Evolutionary conservation across 2,329 filamentous ascomycete species (phyloP), one percentile per base, ranked within the genome.

Genomic region (Emmonsia crescens): DNA sequence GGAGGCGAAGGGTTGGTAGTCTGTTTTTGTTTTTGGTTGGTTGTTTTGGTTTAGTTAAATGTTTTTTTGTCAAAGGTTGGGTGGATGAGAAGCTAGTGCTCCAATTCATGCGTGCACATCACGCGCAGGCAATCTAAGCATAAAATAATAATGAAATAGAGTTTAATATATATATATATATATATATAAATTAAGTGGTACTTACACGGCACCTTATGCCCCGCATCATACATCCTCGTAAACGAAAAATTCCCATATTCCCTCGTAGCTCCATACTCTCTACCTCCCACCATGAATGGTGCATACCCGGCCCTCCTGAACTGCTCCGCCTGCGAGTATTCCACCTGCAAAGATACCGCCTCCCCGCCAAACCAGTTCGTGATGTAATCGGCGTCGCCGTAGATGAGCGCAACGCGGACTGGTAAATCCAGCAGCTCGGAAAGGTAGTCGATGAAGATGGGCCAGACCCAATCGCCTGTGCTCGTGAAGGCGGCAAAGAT

Each of bases 1-100:
- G 2, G 82, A 76, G 3, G 83, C 84, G 68, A 82, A 76, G 14
- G 84, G 85, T 73, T 87, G 84, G 68, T 84, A 84, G 60, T 62
- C 63, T 61, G 27, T 40, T 42, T 55, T 16, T 5, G 3, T 21
- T 89, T 76, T 10, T 79, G n/a, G n/a, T n/a, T n/a, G n/a, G n/a
- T n/a, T n/a, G n/a, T n/a, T n/a, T n/a, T n/a, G n/a, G n/a, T n/a
- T n/a, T n/a, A n/a, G n/a, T n/a, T n/a, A n/a, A n/a, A n/a, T n/a
- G n/a, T n/a, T n/a, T n/a, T n/a, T n/a, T n/a, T n/a, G n/a, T n/a
- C n/a, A n/a, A n/a, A n/a, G n/a, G n/a, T n/a, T n/a, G n/a, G n/a
- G n/a, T n/a, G n/a, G n/a, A n/a, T n/a, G n/a, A n/a, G n/a, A n/a
- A n/a, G n/a, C n/a, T n/a, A n/a, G n/a, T n/a, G n/a, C n/a, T n/a